phyloP scores from a whole-genome alignment of 352 stramenopile species.

The Globisporangium abappressorium region DNA sequence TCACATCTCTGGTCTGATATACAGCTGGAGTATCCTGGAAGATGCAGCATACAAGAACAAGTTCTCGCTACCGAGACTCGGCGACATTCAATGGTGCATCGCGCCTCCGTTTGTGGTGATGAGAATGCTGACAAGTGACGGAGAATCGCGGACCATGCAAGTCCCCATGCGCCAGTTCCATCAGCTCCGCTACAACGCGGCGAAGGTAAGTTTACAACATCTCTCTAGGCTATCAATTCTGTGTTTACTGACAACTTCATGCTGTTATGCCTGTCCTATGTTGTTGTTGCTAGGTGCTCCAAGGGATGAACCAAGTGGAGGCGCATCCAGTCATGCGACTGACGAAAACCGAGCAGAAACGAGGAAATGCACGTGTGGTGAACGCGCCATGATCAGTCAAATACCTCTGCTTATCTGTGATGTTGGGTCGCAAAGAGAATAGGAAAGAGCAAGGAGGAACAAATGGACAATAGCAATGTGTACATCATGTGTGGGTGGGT shows the following conservation, averaged over 20 bases:
- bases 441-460: neutral
- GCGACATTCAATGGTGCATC: conserved; percentile 33
- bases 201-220: conserved; percentile 28
- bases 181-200: conserved; percentile 66
- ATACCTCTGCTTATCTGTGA: neutral
- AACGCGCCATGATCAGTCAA: neutral
- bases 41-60: conserved; percentile 1
- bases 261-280: neutral
- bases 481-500: neutral
- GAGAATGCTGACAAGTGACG: conserved; percentile 51
- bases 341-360: conserved; percentile 35
- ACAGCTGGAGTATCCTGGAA: conserved; percentile 32
- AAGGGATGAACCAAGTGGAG: conserved; percentile 75
- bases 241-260: neutral
- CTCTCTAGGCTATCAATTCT: neutral
- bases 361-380: neutral
- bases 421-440: neutral
- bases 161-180: conserved; percentile 69
- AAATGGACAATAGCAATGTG: neutral
- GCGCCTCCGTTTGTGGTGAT: conserved; percentile 32
- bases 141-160: conserved; percentile 36
- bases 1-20: neutral
- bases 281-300: conserved; percentile 34
- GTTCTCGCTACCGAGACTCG: conserved; percentile 35
- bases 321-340: conserved; percentile 77